Percentiles rank a stretch among this genome's conserved stretches.
phyloP scores from a whole-genome alignment of 441 rosid genomes.

The Populus hybrid region DNA sequence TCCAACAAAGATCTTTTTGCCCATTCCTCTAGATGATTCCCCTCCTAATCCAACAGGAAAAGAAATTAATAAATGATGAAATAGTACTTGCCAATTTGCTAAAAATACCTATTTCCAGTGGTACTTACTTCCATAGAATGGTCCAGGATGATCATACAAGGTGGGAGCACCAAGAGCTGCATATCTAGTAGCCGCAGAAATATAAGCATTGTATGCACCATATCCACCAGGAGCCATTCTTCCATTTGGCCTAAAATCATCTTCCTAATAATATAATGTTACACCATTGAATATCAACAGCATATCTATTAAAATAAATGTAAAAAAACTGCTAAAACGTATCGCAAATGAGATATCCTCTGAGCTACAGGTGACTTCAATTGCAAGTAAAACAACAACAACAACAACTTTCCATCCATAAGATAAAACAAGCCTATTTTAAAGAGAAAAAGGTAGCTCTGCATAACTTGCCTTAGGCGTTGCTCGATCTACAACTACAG shows the following conservation, averaged over 20 bases:
- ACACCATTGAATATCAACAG: constrained; percentile 7
- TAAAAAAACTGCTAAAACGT: background rate
- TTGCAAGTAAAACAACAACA: background rate
- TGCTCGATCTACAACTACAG: constrained; percentile 92
- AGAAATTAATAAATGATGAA: background rate
- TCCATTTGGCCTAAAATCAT: constrained; percentile 67
- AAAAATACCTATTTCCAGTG: background rate
- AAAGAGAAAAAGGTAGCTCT: background rate
- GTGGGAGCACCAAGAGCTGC: constrained; percentile 94
- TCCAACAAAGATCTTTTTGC: constrained; percentile 93
- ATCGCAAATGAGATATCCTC: background rate
- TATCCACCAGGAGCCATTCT: constrained; percentile 73
- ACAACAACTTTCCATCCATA: background rate
- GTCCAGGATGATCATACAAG: constrained; percentile 73
- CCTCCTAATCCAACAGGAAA: constrained; percentile 43
- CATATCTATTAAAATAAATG: background rate
- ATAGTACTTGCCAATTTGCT: background rate
- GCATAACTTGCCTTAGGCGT: constrained; percentile 69
- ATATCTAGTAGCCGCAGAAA: constrained; percentile 92
- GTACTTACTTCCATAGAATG: constrained; percentile 78
- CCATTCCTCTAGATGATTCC: constrained; percentile 64
- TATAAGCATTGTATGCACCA: constrained; percentile 94
- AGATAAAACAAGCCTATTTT: background rate
- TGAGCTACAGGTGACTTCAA: background rate
- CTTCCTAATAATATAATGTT: constrained; percentile 49